Evolutionary conservation across 805 yeast species (phyloP).

Genomic region (Schizosaccharomyces lindneri): DNA sequence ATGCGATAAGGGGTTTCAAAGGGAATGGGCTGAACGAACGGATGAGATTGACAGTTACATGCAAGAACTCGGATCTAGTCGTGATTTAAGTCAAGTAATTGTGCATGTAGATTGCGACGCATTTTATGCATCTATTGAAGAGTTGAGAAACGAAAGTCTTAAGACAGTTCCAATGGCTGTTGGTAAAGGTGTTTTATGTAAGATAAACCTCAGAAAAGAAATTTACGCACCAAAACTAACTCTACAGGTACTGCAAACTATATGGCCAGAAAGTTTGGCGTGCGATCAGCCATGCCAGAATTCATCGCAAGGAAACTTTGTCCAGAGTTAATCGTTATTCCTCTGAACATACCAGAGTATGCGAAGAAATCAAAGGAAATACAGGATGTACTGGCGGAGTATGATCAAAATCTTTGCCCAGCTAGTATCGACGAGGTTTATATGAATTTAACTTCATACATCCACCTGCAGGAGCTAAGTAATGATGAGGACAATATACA

Average conservation of each 20-base stretch:
- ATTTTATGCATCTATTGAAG: conserved; percentile 75
- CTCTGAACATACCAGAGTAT: conserved; percentile 53
- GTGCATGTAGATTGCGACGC: conserved; percentile 31
- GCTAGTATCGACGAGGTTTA: conserved; percentile 32
- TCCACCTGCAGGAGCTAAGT: not conserved
- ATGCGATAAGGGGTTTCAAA: not conserved
- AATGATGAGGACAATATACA: not conserved
- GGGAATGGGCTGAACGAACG: not conserved
- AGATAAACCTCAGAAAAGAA: not conserved
- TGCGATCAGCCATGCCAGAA: conserved; percentile 78
- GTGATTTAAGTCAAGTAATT: conserved; percentile 8
- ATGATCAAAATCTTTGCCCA: conserved; percentile 28
- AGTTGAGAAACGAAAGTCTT: conserved; percentile 30
- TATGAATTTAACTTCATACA: conserved; percentile 7
- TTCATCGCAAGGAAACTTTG: conserved; percentile 37
- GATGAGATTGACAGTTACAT: not conserved
- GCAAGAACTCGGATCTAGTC: conserved; percentile 4
- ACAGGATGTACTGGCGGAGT: conserved; percentile 29
- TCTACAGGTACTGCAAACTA: conserved; percentile 36
- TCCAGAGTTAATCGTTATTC: conserved; percentile 37
- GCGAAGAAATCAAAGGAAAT: conserved; percentile 38
- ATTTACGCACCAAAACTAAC: not conserved
- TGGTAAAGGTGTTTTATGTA: conserved; percentile 32
- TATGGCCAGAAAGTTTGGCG: conserved; percentile 54
- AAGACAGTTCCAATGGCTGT: conserved; percentile 41